phyloP scores from a whole-genome alignment of 148 eudicot species.

The Selenicereus undatus region DNA sequence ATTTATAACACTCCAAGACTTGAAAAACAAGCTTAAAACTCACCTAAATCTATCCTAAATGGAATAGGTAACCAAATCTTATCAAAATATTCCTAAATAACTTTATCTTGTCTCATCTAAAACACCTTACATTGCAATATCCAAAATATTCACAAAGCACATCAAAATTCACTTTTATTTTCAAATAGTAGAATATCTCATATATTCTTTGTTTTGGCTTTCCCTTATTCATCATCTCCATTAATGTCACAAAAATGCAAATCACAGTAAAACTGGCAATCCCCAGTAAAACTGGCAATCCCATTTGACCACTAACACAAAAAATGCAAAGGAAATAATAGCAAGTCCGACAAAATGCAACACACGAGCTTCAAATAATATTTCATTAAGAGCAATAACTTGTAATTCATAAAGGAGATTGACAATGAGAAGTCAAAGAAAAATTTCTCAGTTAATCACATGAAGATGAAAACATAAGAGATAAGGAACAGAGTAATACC shows the following conservation, averaged over 20 bases:
- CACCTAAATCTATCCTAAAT: too few species aligned
- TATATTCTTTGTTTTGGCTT: too few species aligned
- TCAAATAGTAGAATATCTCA: too few species aligned
- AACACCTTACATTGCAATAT: too few species aligned
- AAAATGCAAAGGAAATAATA: neutral
- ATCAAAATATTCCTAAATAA: too few species aligned
- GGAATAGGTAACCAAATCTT: too few species aligned
- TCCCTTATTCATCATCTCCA: too few species aligned
- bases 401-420: neutral
- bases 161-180: too few species aligned
- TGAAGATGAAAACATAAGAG: neutral
- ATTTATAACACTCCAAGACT: too few species aligned
- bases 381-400: neutral
- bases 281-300: neutral
- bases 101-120: too few species aligned
- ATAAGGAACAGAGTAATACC: constrained; percentile 34
- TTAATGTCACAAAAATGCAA: neutral
- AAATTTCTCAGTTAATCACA: neutral
- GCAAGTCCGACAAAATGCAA: neutral
- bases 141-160: too few species aligned
- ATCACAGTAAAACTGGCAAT: neutral
- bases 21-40: too few species aligned
- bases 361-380: neutral
- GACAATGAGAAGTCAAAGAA: neutral
- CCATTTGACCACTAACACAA: neutral